A percentile compares a stretch with the other conserved stretches of the same genome.
Conservation (phyloP, 164 flowering plant genomes). For the Vitis rupestris region DNA sequence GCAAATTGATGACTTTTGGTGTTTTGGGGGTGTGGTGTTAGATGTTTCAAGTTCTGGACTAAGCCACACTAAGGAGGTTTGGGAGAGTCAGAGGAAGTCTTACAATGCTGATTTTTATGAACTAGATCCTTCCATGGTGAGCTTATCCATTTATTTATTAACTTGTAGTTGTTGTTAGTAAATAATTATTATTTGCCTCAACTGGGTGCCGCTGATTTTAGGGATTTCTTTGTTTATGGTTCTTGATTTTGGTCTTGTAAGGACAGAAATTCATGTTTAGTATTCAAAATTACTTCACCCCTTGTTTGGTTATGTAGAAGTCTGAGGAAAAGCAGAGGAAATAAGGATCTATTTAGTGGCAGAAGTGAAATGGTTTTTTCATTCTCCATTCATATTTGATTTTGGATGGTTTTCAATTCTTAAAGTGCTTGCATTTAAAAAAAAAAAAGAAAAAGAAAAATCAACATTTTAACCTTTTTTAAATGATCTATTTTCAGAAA, state of each 20-base stretch:
- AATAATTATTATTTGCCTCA: neutral
- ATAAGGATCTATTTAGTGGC: too few relatives aligned
- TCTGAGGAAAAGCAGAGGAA: neutral
- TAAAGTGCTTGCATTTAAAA: too few relatives aligned
- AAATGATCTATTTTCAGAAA: too few relatives aligned
- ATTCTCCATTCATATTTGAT: too few relatives aligned
- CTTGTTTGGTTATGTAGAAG: neutral
- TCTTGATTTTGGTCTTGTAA: neutral
- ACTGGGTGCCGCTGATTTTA: neutral
- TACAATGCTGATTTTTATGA: conserved; percentile 75
- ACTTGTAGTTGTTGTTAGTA: neutral
- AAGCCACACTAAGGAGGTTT: conserved; percentile 51
- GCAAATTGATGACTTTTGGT: neutral
- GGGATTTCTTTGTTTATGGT: too few relatives aligned
- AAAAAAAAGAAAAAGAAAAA: too few relatives aligned
- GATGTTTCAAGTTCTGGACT: conserved; percentile 71
- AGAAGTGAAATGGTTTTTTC: too few relatives aligned
- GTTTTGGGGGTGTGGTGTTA: conserved; percentile 11
- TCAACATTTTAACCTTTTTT: too few relatives aligned
- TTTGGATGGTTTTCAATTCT: too few relatives aligned
- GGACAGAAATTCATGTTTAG: neutral
- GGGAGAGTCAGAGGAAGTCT: conserved; percentile 80
- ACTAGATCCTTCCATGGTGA: conserved; percentile 77
- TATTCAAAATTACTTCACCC: neutral
- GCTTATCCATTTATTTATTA: conserved; percentile 1